Conservation (phyloP, 108 stramenopile species). For the Fragilaria crotonensis region DNA sequence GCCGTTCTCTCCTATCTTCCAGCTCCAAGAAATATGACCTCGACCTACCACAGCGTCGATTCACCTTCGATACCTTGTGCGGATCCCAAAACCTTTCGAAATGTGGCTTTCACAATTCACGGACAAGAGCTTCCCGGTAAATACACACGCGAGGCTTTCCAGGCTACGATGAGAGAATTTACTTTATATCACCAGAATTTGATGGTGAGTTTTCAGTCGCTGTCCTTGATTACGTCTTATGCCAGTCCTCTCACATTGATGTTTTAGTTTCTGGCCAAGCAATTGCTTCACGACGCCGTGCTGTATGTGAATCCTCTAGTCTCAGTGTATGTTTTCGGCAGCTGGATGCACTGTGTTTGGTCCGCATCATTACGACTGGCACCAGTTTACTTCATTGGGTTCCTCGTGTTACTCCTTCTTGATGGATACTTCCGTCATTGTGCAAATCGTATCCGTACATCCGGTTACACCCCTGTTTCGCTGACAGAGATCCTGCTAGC, state of each 20-base stretch:
- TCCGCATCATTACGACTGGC: conserved; percentile 33
- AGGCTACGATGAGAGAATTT: conserved; percentile 44
- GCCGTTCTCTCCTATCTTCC: conserved; percentile 49
- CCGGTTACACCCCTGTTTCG: no score
- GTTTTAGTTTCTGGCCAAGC: conserved; percentile 1
- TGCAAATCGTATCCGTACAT: background rate
- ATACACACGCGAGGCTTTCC: conserved; percentile 30
- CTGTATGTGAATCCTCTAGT: conserved; percentile 36
- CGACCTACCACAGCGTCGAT: background rate
- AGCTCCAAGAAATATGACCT: conserved; percentile 16
- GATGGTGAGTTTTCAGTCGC: conserved; percentile 15
- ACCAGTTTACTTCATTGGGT: conserved; percentile 38
- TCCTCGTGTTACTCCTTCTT: conserved; percentile 34
- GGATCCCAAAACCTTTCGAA: conserved; percentile 56
- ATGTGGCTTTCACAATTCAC: conserved; percentile 60
- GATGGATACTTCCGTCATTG: conserved; percentile 3
- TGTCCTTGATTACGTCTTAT: background rate
- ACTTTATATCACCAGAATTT: conserved; percentile 23
- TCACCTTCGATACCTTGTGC: conserved; percentile 43
- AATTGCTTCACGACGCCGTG: conserved; percentile 20
- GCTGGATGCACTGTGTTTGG: conserved; percentile 70
- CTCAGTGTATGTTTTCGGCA: conserved; percentile 38
- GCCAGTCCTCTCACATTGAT: background rate
- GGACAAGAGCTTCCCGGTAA: conserved; percentile 52
- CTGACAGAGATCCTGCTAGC: conserved; percentile 33